Evolutionary conservation across 2,329 filamentous ascomycete species (phyloP).

Genomic region (Paecilomyces sp.): DNA sequence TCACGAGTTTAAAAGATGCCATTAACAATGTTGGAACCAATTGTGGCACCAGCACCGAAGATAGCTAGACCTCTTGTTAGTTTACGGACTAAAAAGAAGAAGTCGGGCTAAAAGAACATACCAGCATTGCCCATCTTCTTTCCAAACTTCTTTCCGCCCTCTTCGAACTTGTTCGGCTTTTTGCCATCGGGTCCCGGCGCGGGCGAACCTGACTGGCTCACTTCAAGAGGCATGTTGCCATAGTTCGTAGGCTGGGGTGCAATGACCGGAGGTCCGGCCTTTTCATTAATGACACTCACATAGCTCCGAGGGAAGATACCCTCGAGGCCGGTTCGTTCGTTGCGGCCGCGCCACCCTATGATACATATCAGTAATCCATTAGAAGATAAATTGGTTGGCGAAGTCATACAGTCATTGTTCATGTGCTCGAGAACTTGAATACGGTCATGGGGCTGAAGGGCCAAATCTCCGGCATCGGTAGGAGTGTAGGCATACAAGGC

Average conservation of each 20-base stretch:
- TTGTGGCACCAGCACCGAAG: conserved; percentile 86
- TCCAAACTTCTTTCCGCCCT: conserved; percentile 88
- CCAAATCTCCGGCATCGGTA: conserved; percentile 73
- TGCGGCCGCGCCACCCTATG: conserved; percentile 70
- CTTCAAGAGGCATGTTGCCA: conserved; percentile 66
- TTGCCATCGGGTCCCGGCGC: conserved; percentile 32
- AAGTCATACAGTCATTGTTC: conserved; percentile 72
- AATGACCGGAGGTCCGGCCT: conserved; percentile 35
- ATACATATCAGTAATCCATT: conserved; percentile 8
- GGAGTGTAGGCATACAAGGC: conserved; percentile 80
- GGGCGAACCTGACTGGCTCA: conserved; percentile 52
- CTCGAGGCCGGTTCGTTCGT: conserved; percentile 72
- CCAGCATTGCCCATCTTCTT: conserved; percentile 79
- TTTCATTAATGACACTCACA: conserved; percentile 64
- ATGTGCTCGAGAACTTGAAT: conserved; percentile 83
- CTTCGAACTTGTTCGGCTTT: conserved; percentile 56
- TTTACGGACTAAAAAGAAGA: not conserved
- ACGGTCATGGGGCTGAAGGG: conserved; percentile 71
- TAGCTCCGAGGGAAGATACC: conserved; percentile 96
- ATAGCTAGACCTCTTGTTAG: conserved; percentile 57
- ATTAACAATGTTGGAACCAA: conserved; percentile 85
- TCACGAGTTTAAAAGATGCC: conserved; percentile 63
- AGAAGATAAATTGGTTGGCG: not conserved
- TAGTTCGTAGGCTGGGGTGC: conserved; percentile 37
- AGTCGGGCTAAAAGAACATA: conserved; percentile 18